A percentile compares a stretch with the other conserved stretches of the same genome.
Conservation (phyloP, 345 rosid genomes). For the Toxicodendron radicans region DNA sequence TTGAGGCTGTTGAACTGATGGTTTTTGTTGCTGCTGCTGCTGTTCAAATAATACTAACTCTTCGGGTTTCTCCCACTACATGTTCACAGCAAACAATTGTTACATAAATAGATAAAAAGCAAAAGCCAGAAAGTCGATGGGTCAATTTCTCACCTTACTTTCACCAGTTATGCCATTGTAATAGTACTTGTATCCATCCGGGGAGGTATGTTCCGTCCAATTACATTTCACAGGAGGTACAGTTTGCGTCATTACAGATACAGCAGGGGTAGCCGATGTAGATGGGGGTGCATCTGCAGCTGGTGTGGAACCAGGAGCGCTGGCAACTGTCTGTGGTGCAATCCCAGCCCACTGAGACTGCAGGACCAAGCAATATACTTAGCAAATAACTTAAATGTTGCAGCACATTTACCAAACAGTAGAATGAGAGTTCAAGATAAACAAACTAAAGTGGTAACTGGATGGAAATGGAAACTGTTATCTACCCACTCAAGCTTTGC, state of each 20-base stretch:
- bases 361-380: constrained; percentile 18
- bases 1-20: constrained; percentile 51
- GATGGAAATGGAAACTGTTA: not conserved
- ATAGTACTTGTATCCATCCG: constrained; percentile 96
- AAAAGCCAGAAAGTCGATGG: constrained; percentile 13
- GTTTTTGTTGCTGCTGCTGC: constrained; percentile 54
- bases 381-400: constrained; percentile 7
- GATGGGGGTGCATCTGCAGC: constrained; percentile 50
- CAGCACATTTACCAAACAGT: not conserved
- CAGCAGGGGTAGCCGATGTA: constrained; percentile 35
- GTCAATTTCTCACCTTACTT: constrained; percentile 70
- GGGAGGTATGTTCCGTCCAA: constrained; percentile 98
- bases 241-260: constrained; percentile 36
- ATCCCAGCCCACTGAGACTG: constrained; percentile 64
- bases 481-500: not conserved
- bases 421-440: not conserved
- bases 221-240: constrained; percentile 56
- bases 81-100: constrained; percentile 17
- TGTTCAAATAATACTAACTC: constrained; percentile 66
- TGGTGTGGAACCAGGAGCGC: constrained; percentile 41
- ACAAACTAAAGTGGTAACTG: not conserved
- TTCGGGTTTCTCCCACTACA: constrained; percentile 98
- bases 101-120: constrained; percentile 10
- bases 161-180: constrained; percentile 77
- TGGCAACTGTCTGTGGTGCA: constrained; percentile 41